Percentiles rank a stretch among this genome's conserved stretches.
Conservation (phyloP, 345 rosid genomes). For the Brassica cretica region DNA sequence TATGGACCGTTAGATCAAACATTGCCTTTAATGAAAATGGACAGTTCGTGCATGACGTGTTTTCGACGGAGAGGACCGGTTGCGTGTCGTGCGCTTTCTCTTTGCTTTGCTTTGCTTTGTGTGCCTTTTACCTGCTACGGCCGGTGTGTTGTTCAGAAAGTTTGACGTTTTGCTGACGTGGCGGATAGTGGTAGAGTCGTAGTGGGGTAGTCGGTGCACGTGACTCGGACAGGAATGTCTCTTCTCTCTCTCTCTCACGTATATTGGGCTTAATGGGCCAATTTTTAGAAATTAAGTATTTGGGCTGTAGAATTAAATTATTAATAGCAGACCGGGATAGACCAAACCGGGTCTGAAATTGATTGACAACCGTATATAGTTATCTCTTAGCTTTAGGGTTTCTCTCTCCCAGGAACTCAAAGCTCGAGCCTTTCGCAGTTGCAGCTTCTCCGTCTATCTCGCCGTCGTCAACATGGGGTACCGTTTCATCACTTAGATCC, state of each 20-base stretch:
- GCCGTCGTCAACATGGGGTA: constrained; percentile 43
- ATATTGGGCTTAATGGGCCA: not conserved
- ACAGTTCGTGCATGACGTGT: constrained; percentile 39
- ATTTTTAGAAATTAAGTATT: not conserved
- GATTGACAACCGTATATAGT: not conserved
- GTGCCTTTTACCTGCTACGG: constrained; percentile 33
- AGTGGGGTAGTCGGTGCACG: constrained; percentile 49
- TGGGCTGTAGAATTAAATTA: not conserved
- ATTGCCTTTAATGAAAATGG: constrained; percentile 6
- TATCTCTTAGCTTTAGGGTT: constrained; percentile 8
- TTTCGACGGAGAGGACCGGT: constrained; percentile 39
- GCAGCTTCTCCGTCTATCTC: constrained; percentile 22
- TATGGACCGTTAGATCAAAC: constrained; percentile 35
- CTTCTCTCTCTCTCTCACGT: constrained; percentile 11
- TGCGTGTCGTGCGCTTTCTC: constrained; percentile 42
- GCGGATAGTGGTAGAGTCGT: constrained; percentile 30
- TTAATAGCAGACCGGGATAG: constrained; percentile 1
- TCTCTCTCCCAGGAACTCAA: not conserved
- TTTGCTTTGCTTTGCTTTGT: not conserved
- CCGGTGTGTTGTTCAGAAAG: constrained; percentile 32
- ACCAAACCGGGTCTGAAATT: not conserved
- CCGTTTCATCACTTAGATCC: not conserved
- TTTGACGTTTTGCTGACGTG: constrained; percentile 36
- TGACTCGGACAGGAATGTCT: constrained; percentile 44
- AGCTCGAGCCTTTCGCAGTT: constrained; percentile 15